Base-by-base conservation (phyloP, 2,329 filamentous ascomycete genomes). In the Fusarium pseudograminearum region DNA sequence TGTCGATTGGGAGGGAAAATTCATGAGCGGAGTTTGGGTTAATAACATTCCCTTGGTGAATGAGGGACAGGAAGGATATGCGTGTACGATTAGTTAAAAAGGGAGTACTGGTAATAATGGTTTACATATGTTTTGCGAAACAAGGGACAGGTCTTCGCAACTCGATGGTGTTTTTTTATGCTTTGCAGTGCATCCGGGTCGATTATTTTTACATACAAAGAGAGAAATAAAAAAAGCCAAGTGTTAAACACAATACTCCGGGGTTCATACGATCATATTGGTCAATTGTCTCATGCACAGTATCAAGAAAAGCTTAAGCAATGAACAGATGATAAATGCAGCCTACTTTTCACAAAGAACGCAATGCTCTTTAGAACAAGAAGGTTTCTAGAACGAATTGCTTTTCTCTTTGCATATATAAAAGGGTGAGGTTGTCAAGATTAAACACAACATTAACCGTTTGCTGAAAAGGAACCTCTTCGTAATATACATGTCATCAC, bases 1-100 rank as follows among this genome's bases (percentile, higher is more conserved):
- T 47, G 41, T 47, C 24, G 30, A 46, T 31, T 45, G 33, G 36
- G 12, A 42, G 38, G 31, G 20, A 47, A 60, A 50, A 48, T 16
- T 28, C 40, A 55, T 10, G 47, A 30, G 38, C 51, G 68, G 68
- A 71, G 68, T 70, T 70, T 41, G 67, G 57, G 61, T 36, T 46
- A 7, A 46, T n/a, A 38, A 5, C 12, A 28, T 52, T 26, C 24
- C 24, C 24, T 10, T 28, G 8, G 33, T 20, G 24, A 26, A 52
- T 20, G 48, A 30, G 34, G 33, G 24, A 52, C 5, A 30, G 48
- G 24, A 52, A 30, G 48, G 18, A 52, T 15, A 20, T 15, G 22
- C 14, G 11, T 52, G 48, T 52, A 52, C 34, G 18, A 52, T 52
- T 50, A 52, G 34, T 11, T 10, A 36, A 51, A 24, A 50, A 24